Base-by-base conservation (phyloP, 129 eudicot genomes). In the Sambucus nigra region DNA sequence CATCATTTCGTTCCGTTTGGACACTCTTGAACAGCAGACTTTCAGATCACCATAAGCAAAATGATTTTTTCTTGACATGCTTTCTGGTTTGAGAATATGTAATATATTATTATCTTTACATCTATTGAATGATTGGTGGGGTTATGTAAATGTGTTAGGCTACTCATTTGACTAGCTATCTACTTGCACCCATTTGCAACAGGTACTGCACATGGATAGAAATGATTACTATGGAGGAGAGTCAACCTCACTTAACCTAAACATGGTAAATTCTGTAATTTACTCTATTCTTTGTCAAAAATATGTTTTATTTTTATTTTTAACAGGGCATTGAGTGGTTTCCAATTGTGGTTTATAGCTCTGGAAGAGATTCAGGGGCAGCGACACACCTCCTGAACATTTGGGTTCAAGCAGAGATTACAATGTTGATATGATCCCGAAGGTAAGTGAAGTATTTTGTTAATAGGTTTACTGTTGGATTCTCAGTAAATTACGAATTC, bases 221-320 rank as follows among this genome's bases (percentile, higher is more conserved):
- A 76, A 80, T 73, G 88, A 80, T 57, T 80, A 80, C 72, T 80
- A 80, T 51, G 88, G 88, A 49, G 88, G 83, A 51, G 88, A 77
- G 24, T 80, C 88, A 20, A 80, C 80, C 42, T 80, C 88, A 16
- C 83, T 80, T 2, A 73, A 66, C 65, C 75, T 80, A 54, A 73
- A 69, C 41, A 83, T 76, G 78, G 88, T 76, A 53, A 49, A 7
- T 5, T 18, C 11, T 22, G n/a, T 67, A 31, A 26, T 38, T 17
- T 16, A 59, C 31, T 5, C 11, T 7, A 9, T 60, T 2, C 16
- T 25, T 38, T 25, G 16, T 54, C 39, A 38, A 39, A 23, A 55
- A 47, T 10, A 15, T 29, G n/a, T n/a, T n/a, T n/a, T 28, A 6
- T 53, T 3, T 61, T 19, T n/a, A 33, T 25, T 49, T 20, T n/a